Conservation (phyloP, 2,329 filamentous ascomycete species). For the Coniella vitis region DNA sequence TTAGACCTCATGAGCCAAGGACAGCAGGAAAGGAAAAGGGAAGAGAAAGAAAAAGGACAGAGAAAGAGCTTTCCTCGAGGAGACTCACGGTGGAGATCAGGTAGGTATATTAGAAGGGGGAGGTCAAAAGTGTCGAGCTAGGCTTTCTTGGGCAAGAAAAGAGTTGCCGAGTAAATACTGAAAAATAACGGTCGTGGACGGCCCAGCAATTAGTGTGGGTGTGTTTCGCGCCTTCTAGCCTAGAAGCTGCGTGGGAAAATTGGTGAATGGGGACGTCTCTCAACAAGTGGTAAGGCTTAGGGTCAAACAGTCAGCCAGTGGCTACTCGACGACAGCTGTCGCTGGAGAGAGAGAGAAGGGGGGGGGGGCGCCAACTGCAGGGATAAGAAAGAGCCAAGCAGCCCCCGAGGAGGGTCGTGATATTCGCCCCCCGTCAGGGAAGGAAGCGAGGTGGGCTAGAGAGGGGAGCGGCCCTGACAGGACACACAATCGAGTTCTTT, state of each 20-base stretch:
- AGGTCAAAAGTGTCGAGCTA: conserved; percentile 8
- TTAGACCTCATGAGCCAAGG: too few species aligned
- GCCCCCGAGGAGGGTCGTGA: not conserved
- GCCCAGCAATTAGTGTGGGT: conserved; percentile 5
- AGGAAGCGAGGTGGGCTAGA: not conserved
- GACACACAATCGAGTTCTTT: not conserved
- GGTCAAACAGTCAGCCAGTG: not conserved
- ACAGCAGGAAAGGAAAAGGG: too few species aligned
- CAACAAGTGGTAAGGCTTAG: not conserved
- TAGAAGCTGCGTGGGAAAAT: conserved; percentile 6
- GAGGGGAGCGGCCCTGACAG: not conserved
- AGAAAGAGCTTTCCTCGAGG: not conserved
- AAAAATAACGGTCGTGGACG: conserved; percentile 13
- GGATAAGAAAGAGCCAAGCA: conserved; percentile 1
- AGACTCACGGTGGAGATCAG: conserved; percentile 6
- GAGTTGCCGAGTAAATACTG: conserved; percentile 3
- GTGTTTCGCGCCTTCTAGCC: conserved; percentile 12
- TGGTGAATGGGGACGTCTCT: conserved; percentile 2
- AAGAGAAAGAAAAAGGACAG: not conserved
- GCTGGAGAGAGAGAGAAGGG: too few species aligned
- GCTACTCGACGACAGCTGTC: not conserved
- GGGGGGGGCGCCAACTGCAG: conserved; percentile 2
- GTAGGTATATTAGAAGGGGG: conserved; percentile 5
- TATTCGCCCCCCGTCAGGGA: not conserved
- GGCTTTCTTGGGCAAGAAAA: conserved; percentile 7